Evolutionary conservation across 2,329 filamentous ascomycete species (phyloP).

Genomic region (Scedosporium apiospermum): DNA sequence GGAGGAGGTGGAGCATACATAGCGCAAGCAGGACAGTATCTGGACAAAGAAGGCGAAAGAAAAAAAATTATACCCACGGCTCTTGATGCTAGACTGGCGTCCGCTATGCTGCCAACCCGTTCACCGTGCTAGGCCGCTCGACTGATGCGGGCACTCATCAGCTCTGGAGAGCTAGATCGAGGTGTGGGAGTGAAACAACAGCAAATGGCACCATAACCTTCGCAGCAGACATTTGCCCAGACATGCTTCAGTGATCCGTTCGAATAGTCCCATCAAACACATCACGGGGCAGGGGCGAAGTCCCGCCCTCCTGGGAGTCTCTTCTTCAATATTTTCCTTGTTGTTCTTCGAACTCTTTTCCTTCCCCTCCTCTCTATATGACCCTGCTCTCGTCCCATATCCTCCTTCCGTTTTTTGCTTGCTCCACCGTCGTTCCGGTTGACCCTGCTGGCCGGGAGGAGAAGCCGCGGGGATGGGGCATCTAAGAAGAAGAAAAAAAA

Average conservation of each 20-base stretch:
- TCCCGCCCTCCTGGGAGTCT: neutral
- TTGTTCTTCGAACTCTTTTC: neutral
- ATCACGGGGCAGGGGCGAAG: neutral
- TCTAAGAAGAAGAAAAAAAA: neutral
- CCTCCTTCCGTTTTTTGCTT: neutral
- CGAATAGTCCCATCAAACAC: neutral
- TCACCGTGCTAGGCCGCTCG: neutral
- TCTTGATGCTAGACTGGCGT: neutral
- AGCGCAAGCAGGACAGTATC: neutral
- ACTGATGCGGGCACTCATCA: too few relatives aligned
- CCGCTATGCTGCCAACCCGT: neutral
- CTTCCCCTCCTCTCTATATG: neutral
- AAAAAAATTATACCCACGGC: neutral
- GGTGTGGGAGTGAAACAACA: neutral
- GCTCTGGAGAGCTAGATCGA: too few relatives aligned
- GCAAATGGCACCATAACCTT: neutral
- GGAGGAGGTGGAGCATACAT: neutral
- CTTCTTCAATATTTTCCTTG: neutral
- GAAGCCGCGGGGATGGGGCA: neutral
- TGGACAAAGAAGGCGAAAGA: neutral
- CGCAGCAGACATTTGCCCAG: neutral
- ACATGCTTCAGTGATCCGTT: neutral
- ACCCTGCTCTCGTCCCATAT: neutral
- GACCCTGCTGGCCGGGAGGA: neutral
- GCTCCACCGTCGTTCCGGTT: neutral